Evolutionary conservation across 2,329 filamentous ascomycete species (phyloP).

Genomic region (Paecilomyces variotii): DNA sequence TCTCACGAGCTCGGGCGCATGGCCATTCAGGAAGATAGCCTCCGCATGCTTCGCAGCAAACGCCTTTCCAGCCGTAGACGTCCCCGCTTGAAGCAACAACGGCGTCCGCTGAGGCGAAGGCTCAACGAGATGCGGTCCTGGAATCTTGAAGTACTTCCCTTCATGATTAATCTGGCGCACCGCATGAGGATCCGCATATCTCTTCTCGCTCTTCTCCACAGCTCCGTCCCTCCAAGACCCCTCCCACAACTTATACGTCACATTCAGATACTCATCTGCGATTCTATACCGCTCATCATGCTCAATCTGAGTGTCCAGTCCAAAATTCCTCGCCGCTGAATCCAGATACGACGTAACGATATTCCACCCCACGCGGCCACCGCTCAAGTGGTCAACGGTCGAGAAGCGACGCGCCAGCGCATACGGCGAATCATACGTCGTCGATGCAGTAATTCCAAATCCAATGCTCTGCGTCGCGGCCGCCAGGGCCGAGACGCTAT

Average conservation of each 20-base stretch:
- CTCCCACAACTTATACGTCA: slow-evolving; percentile 45
- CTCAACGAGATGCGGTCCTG: slow-evolving; percentile 38
- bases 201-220: slow-evolving; percentile 17
- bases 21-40: slow-evolving; percentile 40
- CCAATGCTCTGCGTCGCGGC: slow-evolving; percentile 40
- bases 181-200: slow-evolving; percentile 25
- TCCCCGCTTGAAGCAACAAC: slow-evolving; percentile 41
- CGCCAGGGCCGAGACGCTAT: slow-evolving; percentile 39
- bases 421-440: slow-evolving; percentile 48
- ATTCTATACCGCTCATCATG: slow-evolving; percentile 44
- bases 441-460: slow-evolving; percentile 47
- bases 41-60: slow-evolving; percentile 40
- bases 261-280: slow-evolving; percentile 42
- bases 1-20: slow-evolving; percentile 34
- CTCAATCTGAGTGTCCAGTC: slow-evolving; percentile 37
- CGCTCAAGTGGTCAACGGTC: slow-evolving; percentile 45
- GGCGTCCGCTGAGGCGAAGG: slow-evolving; percentile 42
- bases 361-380: slow-evolving; percentile 47
- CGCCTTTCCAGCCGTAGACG: slow-evolving; percentile 37
- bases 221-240: slow-evolving; percentile 42
- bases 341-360: slow-evolving; percentile 44
- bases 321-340: slow-evolving; percentile 41
- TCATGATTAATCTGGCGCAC: slow-evolving; percentile 32
- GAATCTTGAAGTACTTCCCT: slow-evolving; percentile 36
- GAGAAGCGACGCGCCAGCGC: slow-evolving; percentile 48